Conservation (phyloP, 768 basidiomycete genomes). For the Termitomyces sp. region DNA sequence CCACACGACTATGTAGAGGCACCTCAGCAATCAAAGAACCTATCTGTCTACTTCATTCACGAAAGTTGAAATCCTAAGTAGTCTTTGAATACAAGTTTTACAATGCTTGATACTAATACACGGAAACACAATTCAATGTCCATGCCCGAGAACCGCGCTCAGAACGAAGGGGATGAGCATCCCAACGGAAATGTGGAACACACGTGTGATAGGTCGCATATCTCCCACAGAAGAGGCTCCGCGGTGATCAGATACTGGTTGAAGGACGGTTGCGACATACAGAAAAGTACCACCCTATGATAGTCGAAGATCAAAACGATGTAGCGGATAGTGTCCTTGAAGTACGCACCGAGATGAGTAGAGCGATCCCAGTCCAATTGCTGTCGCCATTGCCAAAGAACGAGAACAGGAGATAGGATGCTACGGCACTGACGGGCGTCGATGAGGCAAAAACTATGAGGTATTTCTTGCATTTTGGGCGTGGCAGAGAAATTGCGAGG, state of each 20-base stretch:
- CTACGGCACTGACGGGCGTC: conserved; percentile 77
- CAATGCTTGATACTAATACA: not conserved
- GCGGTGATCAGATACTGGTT: conserved; percentile 56
- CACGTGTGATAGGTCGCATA: conserved; percentile 39
- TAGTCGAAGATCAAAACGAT: not conserved
- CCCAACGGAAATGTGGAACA: conserved; percentile 54
- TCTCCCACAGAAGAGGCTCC: conserved; percentile 31
- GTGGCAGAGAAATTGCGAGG: conserved; percentile 67
- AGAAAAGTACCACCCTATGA: conserved; percentile 86
- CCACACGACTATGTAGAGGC: not conserved
- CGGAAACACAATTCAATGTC: conserved; percentile 29
- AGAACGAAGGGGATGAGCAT: conserved; percentile 69
- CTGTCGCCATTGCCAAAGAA: conserved; percentile 41
- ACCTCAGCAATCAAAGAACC: not conserved
- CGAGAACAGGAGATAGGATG: conserved; percentile 67
- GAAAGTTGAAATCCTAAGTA: not conserved
- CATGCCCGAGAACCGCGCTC: conserved; percentile 58
- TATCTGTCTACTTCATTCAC: not conserved
- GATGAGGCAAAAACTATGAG: conserved; percentile 76
- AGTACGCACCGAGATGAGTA: conserved; percentile 75
- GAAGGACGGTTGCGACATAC: conserved; percentile 90
- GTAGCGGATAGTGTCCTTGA: not conserved
- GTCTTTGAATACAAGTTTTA: not conserved
- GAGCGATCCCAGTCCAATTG: conserved; percentile 68
- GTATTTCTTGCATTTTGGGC: conserved; percentile 65